These are phyloP conservation scores for Cyberlindnera maritima DNA, from an alignment of 805 yeast species.

Conservation along the genomic window DNA sequence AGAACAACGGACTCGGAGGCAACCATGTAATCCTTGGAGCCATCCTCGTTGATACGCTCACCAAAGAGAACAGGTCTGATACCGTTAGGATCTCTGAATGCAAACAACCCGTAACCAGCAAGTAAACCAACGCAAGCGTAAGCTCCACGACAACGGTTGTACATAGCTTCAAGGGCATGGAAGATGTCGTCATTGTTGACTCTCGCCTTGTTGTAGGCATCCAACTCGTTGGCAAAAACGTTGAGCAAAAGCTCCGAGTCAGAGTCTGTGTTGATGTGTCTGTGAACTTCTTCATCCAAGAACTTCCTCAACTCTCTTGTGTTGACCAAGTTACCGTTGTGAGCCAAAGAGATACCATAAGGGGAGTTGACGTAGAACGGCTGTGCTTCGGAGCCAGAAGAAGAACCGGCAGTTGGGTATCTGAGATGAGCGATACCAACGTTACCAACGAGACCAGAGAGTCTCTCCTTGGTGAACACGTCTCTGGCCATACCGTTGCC, in stretches of 20 bases:
- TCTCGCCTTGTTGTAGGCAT: constrained; percentile 87
- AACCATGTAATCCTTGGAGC: constrained; percentile 82
- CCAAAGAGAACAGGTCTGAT: constrained; percentile 90
- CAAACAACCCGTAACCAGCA: constrained; percentile 94
- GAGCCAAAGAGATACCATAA: constrained; percentile 86
- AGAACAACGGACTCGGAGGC: constrained; percentile 95
- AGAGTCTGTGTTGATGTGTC: constrained; percentile 96
- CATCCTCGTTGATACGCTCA: constrained; percentile 68
- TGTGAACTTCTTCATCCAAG: constrained; percentile 90
- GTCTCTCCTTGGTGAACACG: constrained; percentile 83
- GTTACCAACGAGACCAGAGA: constrained; percentile 79
- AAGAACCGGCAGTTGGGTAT: constrained; percentile 96
- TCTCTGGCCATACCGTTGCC: constrained; percentile 99
- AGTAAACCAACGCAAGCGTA: constrained; percentile 93
- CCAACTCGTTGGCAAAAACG: constrained; percentile 88
- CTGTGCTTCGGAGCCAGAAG: constrained; percentile 96
- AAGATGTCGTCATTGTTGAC: constrained; percentile 89
- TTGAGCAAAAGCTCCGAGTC: constrained; percentile 91
- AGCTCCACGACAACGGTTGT: constrained; percentile 85
- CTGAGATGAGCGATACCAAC: constrained; percentile 95
- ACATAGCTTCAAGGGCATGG: constrained; percentile 81
- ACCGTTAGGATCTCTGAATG: constrained; percentile 97
- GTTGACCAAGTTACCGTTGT: constrained; percentile 94
- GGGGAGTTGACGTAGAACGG: constrained; percentile 98
- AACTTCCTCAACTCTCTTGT: constrained; percentile 71